Base-by-base conservation (phyloP, 495 filamentous ascomycete species). In the Neurospora cerealis region DNA sequence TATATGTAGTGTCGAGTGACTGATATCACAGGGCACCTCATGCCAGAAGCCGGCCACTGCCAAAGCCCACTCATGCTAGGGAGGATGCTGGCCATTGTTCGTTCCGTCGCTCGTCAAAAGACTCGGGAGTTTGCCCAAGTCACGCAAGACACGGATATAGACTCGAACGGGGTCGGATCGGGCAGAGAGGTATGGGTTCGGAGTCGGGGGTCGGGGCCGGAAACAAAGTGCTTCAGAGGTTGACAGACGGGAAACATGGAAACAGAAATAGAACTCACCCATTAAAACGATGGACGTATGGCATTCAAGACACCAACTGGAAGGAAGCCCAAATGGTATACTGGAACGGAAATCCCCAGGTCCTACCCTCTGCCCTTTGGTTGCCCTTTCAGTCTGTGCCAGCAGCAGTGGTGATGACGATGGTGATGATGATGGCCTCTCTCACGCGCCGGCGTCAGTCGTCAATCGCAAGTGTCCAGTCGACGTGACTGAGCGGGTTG, bases 161-260 rank as follows among this genome's bases (percentile, higher is more conserved):
- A 24, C 11, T 60, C 21, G 48, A 66, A 66, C 28, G 54, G 54
- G 24, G 54, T 28, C 54, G 54, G 28, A 66, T 66, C 54, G 54
- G 54, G 15, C 5, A 36, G 54, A 34, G 28, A 28, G 48, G 28
- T 34, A 62, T 19, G 54, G 15, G 32, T 34, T 66, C 28, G 54
- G 54, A 28, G 54, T 66, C 54, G 24, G 13, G 48, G 24, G 21
- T 60, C 48, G 24, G 24, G 48, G 48, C 10, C 54, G 54, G 77
- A 46, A 69, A 74, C 48, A 54, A 74, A 71, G 69, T 71, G 73
- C 71, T 69, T 19, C 73, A 62, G 41, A 42, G 42, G 17, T 7
- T 46, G 42, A 46, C 19, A 39, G 66, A 48, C 32, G 48, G 41
- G 32, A 70, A 44, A 70, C 46, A 37, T 21, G 32, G 69, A 70